Evolutionary conservation across 2,329 filamentous ascomycete genomes (phyloP).

Genomic region (Trichoderma koningiopsis): DNA sequence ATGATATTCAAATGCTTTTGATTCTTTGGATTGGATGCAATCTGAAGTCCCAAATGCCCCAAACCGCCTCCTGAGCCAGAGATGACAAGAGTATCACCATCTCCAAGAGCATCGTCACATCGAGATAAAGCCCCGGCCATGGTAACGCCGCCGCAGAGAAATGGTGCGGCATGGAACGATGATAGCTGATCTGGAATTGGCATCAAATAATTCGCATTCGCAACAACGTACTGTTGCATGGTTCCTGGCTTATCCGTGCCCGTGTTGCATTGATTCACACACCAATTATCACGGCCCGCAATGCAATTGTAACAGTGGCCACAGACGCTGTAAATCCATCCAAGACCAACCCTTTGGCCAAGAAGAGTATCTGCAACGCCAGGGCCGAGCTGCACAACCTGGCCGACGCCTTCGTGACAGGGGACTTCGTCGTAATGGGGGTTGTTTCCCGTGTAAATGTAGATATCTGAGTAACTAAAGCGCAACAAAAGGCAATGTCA

Average conservation of each 20-base stretch:
- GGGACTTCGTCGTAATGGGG: conserved; percentile 1
- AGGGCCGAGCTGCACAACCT: background rate
- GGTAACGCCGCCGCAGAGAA: conserved; percentile 7
- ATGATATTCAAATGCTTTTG: background rate
- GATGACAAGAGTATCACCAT: conserved; percentile 4
- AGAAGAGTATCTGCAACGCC: background rate
- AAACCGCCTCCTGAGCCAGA: conserved; percentile 9
- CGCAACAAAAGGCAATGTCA: background rate
- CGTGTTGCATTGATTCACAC: conserved; percentile 1
- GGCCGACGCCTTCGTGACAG: conserved; percentile 3
- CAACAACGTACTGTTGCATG: conserved; percentile 17
- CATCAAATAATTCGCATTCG: conserved; percentile 13
- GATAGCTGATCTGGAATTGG: background rate
- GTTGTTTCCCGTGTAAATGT: background rate
- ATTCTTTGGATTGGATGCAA: background rate
- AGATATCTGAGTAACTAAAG: conserved; percentile 7
- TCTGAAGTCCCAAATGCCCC: background rate
- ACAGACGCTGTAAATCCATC: conserved; percentile 12
- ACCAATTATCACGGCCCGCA: conserved; percentile 7
- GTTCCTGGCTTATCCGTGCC: conserved; percentile 9
- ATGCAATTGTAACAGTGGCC: conserved; percentile 11
- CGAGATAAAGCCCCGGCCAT: background rate
- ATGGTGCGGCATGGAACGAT: background rate
- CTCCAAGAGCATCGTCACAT: background rate
- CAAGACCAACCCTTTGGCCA: conserved; percentile 5